A percentile compares a stretch with the other conserved stretches of the same genome.
Evolutionary conservation across 768 basidiomycete species (phyloP).

Genomic region (Agaricus bisporus): DNA sequence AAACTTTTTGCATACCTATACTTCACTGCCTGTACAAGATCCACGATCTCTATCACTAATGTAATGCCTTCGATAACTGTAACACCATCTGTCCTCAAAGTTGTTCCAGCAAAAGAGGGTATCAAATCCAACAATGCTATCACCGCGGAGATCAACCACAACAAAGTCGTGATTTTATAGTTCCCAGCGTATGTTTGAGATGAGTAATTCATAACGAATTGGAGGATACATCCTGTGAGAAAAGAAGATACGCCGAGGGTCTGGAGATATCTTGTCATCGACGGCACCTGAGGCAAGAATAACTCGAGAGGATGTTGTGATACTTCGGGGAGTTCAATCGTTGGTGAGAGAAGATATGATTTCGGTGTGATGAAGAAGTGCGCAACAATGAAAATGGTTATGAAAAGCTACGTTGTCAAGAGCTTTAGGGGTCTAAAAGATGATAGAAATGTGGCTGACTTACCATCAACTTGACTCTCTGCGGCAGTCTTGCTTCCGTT

Average conservation of each 20-base stretch:
- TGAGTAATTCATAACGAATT: constrained; percentile 19
- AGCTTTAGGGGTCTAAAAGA: not conserved
- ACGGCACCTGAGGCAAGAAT: not conserved
- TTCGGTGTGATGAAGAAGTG: not conserved
- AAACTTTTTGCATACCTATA: not conserved
- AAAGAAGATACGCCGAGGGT: constrained; percentile 7
- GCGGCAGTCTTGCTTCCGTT: constrained; percentile 8
- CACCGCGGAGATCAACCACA: not conserved
- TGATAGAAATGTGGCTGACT: not conserved
- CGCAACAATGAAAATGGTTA: not conserved
- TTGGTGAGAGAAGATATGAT: constrained; percentile 9
- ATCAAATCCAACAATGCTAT: not conserved
- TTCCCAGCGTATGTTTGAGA: constrained; percentile 19
- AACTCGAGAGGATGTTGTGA: not conserved
- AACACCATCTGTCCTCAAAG: not conserved
- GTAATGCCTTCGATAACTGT: not conserved
- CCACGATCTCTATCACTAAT: not conserved
- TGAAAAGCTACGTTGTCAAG: constrained; percentile 1
- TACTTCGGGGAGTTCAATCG: not conserved
- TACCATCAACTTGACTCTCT: not conserved
- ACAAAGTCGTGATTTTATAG: constrained; percentile 10
- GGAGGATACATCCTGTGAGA: constrained; percentile 14
- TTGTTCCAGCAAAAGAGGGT: not conserved
- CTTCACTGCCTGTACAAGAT: not conserved
- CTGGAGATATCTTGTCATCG: not conserved